Base-by-base conservation (phyloP, 768 basidiomycete genomes). In the Termitomyces sp. region DNA sequence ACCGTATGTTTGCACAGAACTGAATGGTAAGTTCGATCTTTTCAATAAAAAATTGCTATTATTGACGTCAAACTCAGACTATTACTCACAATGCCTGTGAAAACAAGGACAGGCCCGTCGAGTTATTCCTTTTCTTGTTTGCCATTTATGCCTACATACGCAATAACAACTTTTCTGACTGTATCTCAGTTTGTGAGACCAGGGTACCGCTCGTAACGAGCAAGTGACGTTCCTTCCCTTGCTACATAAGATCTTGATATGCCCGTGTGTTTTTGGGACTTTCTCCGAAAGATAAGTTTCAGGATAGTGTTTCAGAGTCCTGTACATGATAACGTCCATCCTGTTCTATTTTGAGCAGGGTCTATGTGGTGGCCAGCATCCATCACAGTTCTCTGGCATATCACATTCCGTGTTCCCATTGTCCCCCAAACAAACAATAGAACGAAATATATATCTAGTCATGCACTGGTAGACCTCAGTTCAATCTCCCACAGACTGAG, bases 1-100 rank as follows among this genome's bases (percentile, higher is more conserved):
- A 1, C 75, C 76, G 1, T 77, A 60, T 66, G 72, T 52, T 3
- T 78, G 77, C 66, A 69, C 60, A 1, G 68, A 65, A 2, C 46
- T 69, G 42, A 77, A 76, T 59, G 56, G 75, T 73, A 63, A 57
- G 70, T 26, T 26, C 36, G 26, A 41, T 45, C 7, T 47, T 26
- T 57, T 34, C 0, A 18, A 16, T 20, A 22, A 18, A 22, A 20
- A 15, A n/a, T n/a, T n/a, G n/a, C 24, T 41, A 2, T 20, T 34
- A 33, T 8, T 33, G 29, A 58, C n/a, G 15, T 15, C 15, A 47
- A n/a, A 49, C 24, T 15, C 42, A 73, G 75, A 65, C 34, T 75
- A 70, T 58, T 75, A 74, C 61, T 77, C 61, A 42, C 75, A 75
- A 55, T 75, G 75, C 59, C 63, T 74, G 47, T 74, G 22, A 54